These are phyloP conservation scores for Talaromyces sp. DNA, from an alignment of 2,329 filamentous ascomycete genomes.

Conservation along the genomic window DNA sequence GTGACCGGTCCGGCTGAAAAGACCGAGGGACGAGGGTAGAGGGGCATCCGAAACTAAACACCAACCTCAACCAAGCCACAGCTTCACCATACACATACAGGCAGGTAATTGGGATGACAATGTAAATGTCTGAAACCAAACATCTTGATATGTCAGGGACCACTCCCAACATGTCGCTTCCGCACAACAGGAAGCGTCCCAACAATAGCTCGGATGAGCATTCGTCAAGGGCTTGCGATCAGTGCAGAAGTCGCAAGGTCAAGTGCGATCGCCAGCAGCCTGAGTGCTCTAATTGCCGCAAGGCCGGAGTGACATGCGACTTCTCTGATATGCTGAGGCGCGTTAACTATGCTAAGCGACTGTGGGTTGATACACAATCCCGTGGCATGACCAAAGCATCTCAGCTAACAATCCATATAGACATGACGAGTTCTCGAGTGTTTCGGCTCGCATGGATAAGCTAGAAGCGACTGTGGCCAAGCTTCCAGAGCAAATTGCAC, in stretches of 20 bases:
- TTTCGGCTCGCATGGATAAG: slow-evolving; percentile 3
- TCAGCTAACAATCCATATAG: background rate
- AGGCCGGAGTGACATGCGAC: slow-evolving; percentile 3
- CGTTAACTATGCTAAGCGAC: slow-evolving; percentile 9
- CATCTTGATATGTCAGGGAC: background rate
- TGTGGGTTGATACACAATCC: background rate
- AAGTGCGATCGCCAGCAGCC: slow-evolving; percentile 10
- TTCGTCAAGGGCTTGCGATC: background rate
- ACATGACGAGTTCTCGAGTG: slow-evolving; percentile 7
- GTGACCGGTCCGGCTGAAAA: background rate
- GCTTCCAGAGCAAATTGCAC: slow-evolving; percentile 2
- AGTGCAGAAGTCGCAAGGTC: slow-evolving; percentile 8
- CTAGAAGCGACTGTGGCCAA: background rate
- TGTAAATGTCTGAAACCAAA: background rate
- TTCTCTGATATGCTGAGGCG: background rate
- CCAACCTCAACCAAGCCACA: background rate
- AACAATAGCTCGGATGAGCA: background rate
- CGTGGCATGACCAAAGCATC: background rate
- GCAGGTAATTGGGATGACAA: background rate
- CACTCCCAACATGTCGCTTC: background rate
- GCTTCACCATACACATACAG: background rate
- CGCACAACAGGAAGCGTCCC: background rate
- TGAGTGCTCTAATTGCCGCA: slow-evolving; percentile 10
- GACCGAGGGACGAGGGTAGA: background rate
- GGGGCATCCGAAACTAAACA: background rate